Base-by-base conservation (phyloP, 78 protist genomes). In the Polysphondylium violaceum region DNA sequence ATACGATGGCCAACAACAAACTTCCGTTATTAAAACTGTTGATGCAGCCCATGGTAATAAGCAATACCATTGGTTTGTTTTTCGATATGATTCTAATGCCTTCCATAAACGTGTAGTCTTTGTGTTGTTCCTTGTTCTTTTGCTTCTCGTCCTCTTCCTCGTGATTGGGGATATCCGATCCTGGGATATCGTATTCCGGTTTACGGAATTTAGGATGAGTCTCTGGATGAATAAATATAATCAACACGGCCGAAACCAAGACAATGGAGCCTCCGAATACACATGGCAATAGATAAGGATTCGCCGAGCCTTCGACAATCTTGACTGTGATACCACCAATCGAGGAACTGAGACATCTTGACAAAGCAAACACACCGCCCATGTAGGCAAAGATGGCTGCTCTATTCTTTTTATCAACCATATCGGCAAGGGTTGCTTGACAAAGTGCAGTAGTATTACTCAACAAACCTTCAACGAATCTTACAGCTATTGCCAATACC, bases 211-310 rank as follows among this genome's bases (percentile, higher is more conserved):
- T 67, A 31, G 91, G 91, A 69, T 83, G 91, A 19, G 91, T 83
- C 31, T 83, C 91, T 17, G 91, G 91, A 33, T 69, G 79, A 5
- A 73, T 14, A 31, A 68, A 43, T 19, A 83, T 35, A 5, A 83
- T 29, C 4, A 69, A 33, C 27, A 55, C 40, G 1, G 67, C 36
- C 3, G 74, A 58, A 17, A 31, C 14, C 35, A 83, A 23, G n/a
- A 83, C 91, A 40, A 83, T 83, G 21, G 25, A 31, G 17, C 91
- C 91, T 44, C 91, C 91, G 2, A 83, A 21, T 12, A 83, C 19
- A 21, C 91, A 83, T 40, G 91, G 79, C 31, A 69, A 83, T n/a
- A 83, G 17, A 50, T 83, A 83, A 14, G 91, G 91, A 59, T 83
- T 83, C 3, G 27, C 43, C 4, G 29, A 14, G 12, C 47, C 19